These are phyloP conservation scores for Cicer yamashitae DNA, from an alignment of 306 rosid species.

Conservation along the genomic window DNA sequence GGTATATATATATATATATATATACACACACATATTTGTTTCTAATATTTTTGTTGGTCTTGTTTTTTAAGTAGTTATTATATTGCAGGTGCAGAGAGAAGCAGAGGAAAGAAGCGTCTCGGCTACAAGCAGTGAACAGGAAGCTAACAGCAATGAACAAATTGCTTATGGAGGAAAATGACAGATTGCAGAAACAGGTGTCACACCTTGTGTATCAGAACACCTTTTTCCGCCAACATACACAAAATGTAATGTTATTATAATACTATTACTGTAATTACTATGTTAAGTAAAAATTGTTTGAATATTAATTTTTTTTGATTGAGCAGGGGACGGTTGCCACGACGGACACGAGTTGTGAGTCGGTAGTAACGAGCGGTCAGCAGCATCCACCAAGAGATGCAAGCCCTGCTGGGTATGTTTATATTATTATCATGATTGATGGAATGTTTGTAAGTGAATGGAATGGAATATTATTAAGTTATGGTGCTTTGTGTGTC, in stretches of 20 bases:
- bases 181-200: conserved; percentile 95
- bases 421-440: background rate
- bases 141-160: conserved; percentile 97
- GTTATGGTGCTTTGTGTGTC: conserved; percentile 38
- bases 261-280: background rate
- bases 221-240: conserved; percentile 91
- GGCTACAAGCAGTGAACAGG: conserved; percentile 89
- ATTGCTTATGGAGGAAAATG: conserved; percentile 96
- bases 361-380: conserved; percentile 95
- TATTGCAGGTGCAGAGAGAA: conserved; percentile 89
- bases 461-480: conserved; percentile 29
- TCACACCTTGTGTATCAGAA: conserved; percentile 93
- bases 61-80: no score
- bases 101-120: conserved; percentile 94
- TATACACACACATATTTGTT: no score
- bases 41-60: no score
- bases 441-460: conserved; percentile 9
- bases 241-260: conserved; percentile 69
- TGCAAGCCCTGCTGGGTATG: conserved; percentile 98
- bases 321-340: conserved; percentile 68
- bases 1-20: conserved; percentile 47
- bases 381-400: conserved; percentile 99
- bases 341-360: conserved; percentile 94
- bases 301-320: background rate
- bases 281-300: background rate